These are phyloP conservation scores for Pythium apleroticum DNA, from an alignment of 352 stramenopile genomes.

Conservation along the genomic window DNA sequence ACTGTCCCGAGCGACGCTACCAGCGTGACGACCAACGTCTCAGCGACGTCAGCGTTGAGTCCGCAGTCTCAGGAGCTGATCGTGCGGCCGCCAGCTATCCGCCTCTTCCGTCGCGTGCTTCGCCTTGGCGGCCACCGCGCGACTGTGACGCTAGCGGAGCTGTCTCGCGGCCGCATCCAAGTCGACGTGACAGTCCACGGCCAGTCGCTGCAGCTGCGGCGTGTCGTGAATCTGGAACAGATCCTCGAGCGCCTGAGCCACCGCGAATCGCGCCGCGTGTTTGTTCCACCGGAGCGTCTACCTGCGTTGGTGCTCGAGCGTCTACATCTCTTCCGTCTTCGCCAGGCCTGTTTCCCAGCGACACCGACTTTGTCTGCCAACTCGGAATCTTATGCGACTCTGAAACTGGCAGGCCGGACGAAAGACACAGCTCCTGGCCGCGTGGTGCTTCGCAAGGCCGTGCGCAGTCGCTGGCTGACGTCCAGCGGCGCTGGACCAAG, in stretches of 20 bases:
- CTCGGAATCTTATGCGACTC: neutral
- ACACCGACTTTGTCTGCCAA: neutral
- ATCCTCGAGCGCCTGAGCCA: conserved; percentile 55
- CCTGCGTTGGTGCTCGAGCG: conserved; percentile 58
- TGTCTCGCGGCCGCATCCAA: conserved; percentile 58
- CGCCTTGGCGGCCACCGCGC: conserved; percentile 42
- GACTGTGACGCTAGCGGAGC: conserved; percentile 62
- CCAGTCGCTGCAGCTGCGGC: conserved; percentile 19
- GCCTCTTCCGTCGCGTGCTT: conserved; percentile 52
- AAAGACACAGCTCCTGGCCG: conserved; percentile 31
- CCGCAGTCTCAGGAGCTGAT: conserved; percentile 34
- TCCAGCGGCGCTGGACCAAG: neutral
- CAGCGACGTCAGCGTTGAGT: neutral
- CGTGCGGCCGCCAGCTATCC: conserved; percentile 47
- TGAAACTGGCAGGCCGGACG: conserved; percentile 29
- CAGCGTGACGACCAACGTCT: neutral
- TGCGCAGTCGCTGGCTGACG: conserved; percentile 33
- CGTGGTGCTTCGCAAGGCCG: conserved; percentile 34
- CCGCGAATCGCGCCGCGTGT: conserved; percentile 28
- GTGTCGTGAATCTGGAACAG: conserved; percentile 50
- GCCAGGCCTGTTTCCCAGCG: neutral
- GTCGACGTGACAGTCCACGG: conserved; percentile 58
- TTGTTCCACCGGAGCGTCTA: conserved; percentile 35
- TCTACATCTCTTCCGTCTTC: conserved; percentile 46
- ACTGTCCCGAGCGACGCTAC: neutral